These are phyloP conservation scores for Besnoitia besnoiti DNA, from an alignment of 169 alveolate genomes.

Conservation along the genomic window DNA sequence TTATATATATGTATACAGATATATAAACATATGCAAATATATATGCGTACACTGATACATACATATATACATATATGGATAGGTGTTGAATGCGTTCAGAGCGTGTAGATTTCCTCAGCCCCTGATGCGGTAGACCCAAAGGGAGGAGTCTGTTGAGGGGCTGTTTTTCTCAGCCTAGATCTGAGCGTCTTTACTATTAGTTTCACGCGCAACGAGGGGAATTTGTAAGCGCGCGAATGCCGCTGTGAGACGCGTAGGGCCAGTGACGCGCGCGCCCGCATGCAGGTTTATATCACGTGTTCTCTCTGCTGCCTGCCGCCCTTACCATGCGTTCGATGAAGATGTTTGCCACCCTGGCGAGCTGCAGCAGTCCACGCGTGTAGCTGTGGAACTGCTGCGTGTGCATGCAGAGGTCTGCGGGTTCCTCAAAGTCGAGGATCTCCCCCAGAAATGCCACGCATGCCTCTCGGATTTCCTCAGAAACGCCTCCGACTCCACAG, in stretches of 20 bases:
- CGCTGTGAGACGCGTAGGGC: too few relatives aligned
- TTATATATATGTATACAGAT: neutral
- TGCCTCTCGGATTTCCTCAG: neutral
- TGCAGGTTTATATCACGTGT: too few relatives aligned
- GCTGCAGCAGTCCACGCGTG: neutral
- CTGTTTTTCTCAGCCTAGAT: too few relatives aligned
- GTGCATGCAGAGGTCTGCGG: neutral
- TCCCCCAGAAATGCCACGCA: neutral
- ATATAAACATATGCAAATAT: neutral
- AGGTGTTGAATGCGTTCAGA: neutral
- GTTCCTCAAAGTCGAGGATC: neutral
- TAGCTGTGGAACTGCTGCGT: neutral
- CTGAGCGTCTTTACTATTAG: too few relatives aligned
- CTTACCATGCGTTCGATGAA: neutral
- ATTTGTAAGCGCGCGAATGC: too few relatives aligned
- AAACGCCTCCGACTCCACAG: neutral
- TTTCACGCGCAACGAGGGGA: too few relatives aligned
- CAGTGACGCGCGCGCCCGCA: too few relatives aligned
- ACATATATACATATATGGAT: neutral
- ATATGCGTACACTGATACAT: neutral
- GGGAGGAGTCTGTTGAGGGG: too few relatives aligned
- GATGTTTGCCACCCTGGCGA: neutral
- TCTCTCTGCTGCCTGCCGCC: neutral
- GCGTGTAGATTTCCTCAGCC: too few relatives aligned
- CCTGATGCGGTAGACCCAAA: too few relatives aligned